Base-by-base conservation (phyloP, 305 asterid species). In the Fraxinus baroniana region DNA sequence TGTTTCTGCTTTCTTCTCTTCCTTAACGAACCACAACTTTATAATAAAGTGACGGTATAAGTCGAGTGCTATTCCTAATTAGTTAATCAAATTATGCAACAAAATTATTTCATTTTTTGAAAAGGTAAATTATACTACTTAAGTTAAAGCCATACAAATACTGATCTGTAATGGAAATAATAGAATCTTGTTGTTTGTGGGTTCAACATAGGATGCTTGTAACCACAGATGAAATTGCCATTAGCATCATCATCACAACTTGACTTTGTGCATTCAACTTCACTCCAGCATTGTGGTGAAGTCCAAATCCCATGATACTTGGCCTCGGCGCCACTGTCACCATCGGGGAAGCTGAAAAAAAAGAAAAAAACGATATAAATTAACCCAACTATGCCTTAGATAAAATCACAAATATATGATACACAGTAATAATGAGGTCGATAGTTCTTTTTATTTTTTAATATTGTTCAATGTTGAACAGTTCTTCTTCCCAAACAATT, bases 341-440 rank as follows among this genome's bases (percentile, higher is more conserved):
- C 79, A 83, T 76, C 0, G 97, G 98, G 52, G 91, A 85, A 85
- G 93, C 94, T 93, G 89, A 74, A 89, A 85, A 9, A 26, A 4
- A 28, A 28, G 2, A 26, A 26, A 15, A 28, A 68, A 68, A 0
- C n/a, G 8, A 28, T 26, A 68, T 10, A 66, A 3, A 9, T 46
- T 0, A 7, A 36, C 46, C 36, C n/a, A 26, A 20, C 2, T 36
- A 7, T 5, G 18, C 15, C 35, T 26, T 26, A 10, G 12, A 68
- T 22, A n/a, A 9, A 24, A 2, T 62, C 32, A 62, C 15, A 3
- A 66, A 66, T 66, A 30, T 66, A 8, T 10, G 18, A 4, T 26
- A 66, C 36, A 8, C 30, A 1, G 36, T 12, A 24, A 4, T 7
- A 30, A 18, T 0, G 10, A 7, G 1, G 32, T 55, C 22, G 20